These are phyloP conservation scores for Gossypium davidsonii DNA, from an alignment of 441 rosid genomes.

Conservation along the genomic window DNA sequence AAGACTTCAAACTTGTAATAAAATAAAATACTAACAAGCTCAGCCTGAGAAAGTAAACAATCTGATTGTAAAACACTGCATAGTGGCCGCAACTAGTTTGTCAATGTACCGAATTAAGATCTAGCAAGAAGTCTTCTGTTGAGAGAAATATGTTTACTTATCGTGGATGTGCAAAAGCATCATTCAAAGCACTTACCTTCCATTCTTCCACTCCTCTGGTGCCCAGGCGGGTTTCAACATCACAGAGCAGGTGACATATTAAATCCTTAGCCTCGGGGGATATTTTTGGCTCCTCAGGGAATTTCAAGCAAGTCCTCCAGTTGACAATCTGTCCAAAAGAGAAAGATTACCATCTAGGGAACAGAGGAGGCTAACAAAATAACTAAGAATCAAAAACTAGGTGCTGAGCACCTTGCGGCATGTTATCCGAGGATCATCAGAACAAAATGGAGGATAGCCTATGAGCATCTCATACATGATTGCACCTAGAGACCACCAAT, in stretches of 20 bases:
- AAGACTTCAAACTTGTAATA: not conserved
- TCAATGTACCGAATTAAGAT: constrained; percentile 8
- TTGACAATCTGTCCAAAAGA: constrained; percentile 57
- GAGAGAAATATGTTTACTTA: constrained; percentile 6
- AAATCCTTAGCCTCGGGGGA: constrained; percentile 84
- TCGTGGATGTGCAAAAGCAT: not conserved
- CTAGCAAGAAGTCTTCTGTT: not conserved
- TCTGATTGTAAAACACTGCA: not conserved
- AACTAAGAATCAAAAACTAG: constrained; percentile 18
- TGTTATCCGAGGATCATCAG: constrained; percentile 88
- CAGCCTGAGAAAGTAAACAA: constrained; percentile 3
- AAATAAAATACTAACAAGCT: not conserved
- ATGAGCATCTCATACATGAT: constrained; percentile 92
- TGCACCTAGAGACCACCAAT: constrained; percentile 98
- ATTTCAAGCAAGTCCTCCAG: constrained; percentile 87
- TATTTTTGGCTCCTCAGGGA: constrained; percentile 88
- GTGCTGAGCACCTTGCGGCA: constrained; percentile 71
- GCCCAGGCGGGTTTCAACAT: constrained; percentile 86
- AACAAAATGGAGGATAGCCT: constrained; percentile 92
- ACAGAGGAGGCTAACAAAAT: constrained; percentile 3
- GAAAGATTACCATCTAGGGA: constrained; percentile 21
- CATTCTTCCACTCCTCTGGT: constrained; percentile 85
- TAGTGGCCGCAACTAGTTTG: not conserved
- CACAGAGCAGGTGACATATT: constrained; percentile 83
- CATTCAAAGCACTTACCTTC: constrained; percentile 41